These are phyloP conservation scores for Forsythia viridissima DNA, from an alignment of 257 asterid species.

Conservation along the genomic window DNA sequence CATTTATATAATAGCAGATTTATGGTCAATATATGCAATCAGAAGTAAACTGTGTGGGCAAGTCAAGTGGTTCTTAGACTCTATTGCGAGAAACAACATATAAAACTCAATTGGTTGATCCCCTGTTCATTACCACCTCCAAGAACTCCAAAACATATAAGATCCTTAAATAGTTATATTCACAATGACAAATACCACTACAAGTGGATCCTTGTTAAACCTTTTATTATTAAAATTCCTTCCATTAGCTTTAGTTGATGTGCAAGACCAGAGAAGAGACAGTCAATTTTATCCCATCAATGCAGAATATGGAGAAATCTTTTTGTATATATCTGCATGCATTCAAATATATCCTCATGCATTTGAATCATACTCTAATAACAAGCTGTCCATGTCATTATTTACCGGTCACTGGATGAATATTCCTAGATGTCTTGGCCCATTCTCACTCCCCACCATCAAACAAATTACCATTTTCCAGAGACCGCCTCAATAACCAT, in stretches of 20 bases:
- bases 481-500: background rate
- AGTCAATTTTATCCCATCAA: background rate
- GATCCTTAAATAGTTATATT: background rate
- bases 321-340: background rate
- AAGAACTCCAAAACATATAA: constrained; percentile 15
- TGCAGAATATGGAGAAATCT: background rate
- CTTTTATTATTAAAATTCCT: background rate
- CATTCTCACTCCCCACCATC: background rate
- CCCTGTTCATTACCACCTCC: constrained; percentile 16
- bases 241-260: background rate
- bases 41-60: background rate
- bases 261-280: background rate
- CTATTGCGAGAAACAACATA: constrained; percentile 9
- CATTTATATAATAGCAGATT: constrained; percentile 6
- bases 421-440: background rate
- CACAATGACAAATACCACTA: constrained; percentile 18
- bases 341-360: background rate
- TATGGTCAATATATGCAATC: constrained; percentile 10
- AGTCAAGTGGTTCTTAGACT: background rate
- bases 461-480: background rate
- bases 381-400: background rate
- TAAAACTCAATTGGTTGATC: constrained; percentile 1
- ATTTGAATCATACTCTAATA: background rate
- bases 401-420: background rate
- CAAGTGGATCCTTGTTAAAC: background rate